These are phyloP conservation scores for Barnettozyma wickerhamii DNA, from an alignment of 805 yeast species.

Conservation along the genomic window DNA sequence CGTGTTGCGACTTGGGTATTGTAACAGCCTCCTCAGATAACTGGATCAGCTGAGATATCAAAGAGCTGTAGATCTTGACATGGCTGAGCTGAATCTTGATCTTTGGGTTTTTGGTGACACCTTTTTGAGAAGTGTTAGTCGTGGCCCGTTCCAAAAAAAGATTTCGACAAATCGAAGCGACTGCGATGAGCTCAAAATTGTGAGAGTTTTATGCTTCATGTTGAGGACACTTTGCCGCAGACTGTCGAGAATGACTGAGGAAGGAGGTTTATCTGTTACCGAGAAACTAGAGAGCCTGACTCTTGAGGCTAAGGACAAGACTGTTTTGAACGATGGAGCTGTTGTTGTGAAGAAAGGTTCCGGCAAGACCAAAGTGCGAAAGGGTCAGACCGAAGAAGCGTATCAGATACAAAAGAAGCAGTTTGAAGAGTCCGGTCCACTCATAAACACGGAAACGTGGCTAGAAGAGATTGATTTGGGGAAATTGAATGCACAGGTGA, in stretches of 20 bases:
- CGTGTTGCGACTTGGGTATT: too few species aligned
- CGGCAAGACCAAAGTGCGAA: conserved; percentile 49
- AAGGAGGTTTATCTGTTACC: neutral
- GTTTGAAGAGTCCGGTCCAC: conserved; percentile 56
- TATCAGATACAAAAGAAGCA: conserved; percentile 46
- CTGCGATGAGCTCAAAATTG: conserved; percentile 1
- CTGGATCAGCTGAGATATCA: too few species aligned
- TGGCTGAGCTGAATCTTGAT: too few species aligned
- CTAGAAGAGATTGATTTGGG: conserved; percentile 30
- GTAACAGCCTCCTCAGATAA: too few species aligned
- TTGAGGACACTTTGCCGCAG: neutral
- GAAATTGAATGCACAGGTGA: conserved; percentile 32
- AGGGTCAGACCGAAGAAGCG: conserved; percentile 67
- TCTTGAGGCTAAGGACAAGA: conserved; percentile 16
- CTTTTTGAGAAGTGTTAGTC: neutral
- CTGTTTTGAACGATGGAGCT: conserved; percentile 29
- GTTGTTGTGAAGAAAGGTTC: conserved; percentile 42
- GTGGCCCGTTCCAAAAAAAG: neutral
- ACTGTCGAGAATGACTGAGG: neutral
- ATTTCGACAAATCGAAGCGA: neutral
- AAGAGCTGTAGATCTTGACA: too few species aligned
- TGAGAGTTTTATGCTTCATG: neutral
- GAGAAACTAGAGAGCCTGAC: neutral
- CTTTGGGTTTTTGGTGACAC: too few species aligned
- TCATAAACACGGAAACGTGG: conserved; percentile 43